Conservation (phyloP, 2,329 filamentous ascomycete genomes). For the Dendrostoma leiphaemia region DNA sequence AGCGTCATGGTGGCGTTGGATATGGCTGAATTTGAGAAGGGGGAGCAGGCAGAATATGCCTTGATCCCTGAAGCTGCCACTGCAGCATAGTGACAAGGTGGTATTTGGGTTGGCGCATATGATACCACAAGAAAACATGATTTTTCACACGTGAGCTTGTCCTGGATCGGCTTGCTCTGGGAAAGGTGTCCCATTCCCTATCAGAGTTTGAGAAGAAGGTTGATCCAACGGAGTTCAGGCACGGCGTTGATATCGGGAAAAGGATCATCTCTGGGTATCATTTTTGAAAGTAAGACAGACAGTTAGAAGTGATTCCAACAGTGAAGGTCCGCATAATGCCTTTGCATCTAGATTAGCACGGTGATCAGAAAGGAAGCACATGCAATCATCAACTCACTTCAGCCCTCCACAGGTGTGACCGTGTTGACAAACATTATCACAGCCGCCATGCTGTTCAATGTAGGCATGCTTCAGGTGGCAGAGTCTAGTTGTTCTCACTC, state of each 20-base stretch:
- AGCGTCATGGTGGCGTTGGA: slow-evolving; percentile 94
- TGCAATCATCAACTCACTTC: neutral
- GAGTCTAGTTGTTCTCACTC: slow-evolving; percentile 59
- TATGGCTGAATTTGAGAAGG: slow-evolving; percentile 96
- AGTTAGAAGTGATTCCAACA: no score
- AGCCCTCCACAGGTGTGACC: no score
- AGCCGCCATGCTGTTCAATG: no score
- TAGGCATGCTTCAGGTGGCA: no score
- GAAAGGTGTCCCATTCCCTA: no score
- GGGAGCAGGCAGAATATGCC: slow-evolving; percentile 85
- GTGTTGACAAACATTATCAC: no score
- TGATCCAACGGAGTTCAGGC: neutral
- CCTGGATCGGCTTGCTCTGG: no score
- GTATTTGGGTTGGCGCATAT: slow-evolving; percentile 15
- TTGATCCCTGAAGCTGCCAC: slow-evolving; percentile 68
- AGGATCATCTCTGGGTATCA: slow-evolving; percentile 1
- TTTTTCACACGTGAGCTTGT: neutral
- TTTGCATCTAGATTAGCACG: neutral
- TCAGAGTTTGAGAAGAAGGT: no score
- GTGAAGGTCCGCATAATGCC: no score
- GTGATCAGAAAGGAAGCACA: no score
- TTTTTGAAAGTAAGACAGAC: neutral
- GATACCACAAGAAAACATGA: neutral
- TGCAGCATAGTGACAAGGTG: slow-evolving; percentile 29
- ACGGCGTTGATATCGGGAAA: neutral